Evolutionary conservation across 1,139 yeast species (phyloP).

Genomic region (Geotrichum bryndzae): DNA sequence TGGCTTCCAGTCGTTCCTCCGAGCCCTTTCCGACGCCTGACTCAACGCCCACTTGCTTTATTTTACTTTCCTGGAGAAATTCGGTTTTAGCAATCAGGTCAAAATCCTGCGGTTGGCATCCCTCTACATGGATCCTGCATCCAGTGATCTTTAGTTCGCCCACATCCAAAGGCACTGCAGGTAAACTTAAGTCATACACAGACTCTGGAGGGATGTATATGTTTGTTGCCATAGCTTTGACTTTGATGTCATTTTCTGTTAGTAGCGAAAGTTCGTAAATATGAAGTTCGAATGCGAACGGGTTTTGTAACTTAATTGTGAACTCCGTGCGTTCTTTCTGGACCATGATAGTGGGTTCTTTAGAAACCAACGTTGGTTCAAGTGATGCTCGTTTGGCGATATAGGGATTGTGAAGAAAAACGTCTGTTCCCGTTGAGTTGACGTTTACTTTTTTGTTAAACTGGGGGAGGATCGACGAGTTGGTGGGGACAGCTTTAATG

Average conservation of each 20-base stretch:
- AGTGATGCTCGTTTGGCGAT: constrained; percentile 21
- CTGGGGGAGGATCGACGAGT: constrained; percentile 17
- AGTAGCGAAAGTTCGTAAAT: constrained; percentile 44
- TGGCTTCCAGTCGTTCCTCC: constrained; percentile 7
- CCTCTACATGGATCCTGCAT: constrained; percentile 43
- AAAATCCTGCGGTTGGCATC: constrained; percentile 39
- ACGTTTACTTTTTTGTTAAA: neutral
- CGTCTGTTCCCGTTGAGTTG: constrained; percentile 13
- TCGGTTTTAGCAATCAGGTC: constrained; percentile 29
- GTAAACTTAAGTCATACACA: constrained; percentile 38
- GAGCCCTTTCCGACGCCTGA: constrained; percentile 19
- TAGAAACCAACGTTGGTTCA: constrained; percentile 6
- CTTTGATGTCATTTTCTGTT: constrained; percentile 23
- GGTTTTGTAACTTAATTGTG: constrained; percentile 62
- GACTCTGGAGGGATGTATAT: constrained; percentile 40
- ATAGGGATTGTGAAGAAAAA: constrained; percentile 42
- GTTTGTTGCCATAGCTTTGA: constrained; percentile 25
- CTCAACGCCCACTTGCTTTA: constrained; percentile 31
- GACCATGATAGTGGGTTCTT: constrained; percentile 20
- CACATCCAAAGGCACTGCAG: constrained; percentile 41
- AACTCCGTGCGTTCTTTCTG: constrained; percentile 34
- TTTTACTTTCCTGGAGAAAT: constrained; percentile 26
- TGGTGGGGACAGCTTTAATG: constrained; percentile 27
- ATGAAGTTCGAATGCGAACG: constrained; percentile 69
- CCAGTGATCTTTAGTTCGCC: constrained; percentile 44